Evolutionary conservation across 148 eudicot species (phyloP).

Genomic region (Vaccinium darrowii): DNA sequence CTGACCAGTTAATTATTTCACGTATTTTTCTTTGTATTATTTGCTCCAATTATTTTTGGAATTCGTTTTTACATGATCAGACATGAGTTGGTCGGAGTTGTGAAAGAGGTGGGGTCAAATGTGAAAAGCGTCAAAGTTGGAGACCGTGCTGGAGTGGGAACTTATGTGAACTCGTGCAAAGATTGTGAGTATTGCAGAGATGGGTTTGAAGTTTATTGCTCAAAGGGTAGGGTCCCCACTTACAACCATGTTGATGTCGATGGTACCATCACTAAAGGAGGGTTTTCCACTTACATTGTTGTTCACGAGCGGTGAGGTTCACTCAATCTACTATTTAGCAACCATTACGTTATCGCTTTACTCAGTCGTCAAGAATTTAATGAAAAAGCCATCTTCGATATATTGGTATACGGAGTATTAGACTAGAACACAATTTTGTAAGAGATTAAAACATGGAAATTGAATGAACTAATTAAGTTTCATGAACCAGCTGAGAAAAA

Average conservation of each 20-base stretch:
- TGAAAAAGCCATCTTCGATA: no score
- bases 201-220: constrained; percentile 57
- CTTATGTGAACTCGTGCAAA: constrained; percentile 78
- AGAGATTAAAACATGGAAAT: no score
- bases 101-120: constrained; percentile 59
- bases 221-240: constrained; percentile 51
- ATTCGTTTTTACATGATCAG: constrained; percentile 20
- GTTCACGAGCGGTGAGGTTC: constrained; percentile 56
- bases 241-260: constrained; percentile 59
- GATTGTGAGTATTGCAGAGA: constrained; percentile 67
- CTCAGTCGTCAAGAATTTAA: no score
- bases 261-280: constrained; percentile 75
- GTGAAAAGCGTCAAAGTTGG: constrained; percentile 68
- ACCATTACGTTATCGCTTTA: no score
- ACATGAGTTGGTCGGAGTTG: constrained; percentile 86
- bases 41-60: background rate
- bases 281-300: constrained; percentile 65
- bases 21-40: background rate
- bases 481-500: no score
- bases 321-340: no score
- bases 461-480: no score
- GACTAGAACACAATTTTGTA: no score
- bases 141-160: constrained; percentile 77
- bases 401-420: no score
- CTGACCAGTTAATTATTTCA: background rate